Evolutionary conservation across 768 basidiomycete species (phyloP), one percentile per base, ranked within the genome.

Genomic region (Boletales sp.): DNA sequence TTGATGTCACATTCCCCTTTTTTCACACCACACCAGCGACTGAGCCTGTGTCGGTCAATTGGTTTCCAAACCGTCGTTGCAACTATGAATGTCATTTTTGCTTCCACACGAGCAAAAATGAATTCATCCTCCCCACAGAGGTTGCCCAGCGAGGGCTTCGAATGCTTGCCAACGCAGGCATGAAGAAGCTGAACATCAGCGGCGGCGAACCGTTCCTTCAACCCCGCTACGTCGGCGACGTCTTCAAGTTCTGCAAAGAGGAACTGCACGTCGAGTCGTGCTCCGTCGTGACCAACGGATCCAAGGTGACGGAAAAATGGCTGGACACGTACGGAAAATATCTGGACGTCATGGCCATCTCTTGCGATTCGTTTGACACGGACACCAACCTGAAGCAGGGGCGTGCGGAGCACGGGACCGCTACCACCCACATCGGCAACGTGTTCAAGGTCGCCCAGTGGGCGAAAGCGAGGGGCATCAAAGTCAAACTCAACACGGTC

Each of bases 271-370:
- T 74, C 31, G 71, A 72, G 36, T 68, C 71, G 7, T 71, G 66
- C 31, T 62, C 67, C 7, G 62, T 70, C 19, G 67, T 70, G 31
- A 67, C 47, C 57, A 70, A 70, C 40, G 71, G 70, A 0, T 73
- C 71, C 11, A 74, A 71, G 57, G 74, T 74, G 21, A 73, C 72
- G 0, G 68, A 73, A 41, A 68, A 61, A 48, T 74, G 73, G 73
- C 33, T 74, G 17, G 69, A 71, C 37, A 60, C 57, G 5, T 74
- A 72, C 30, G 71, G 74, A 1, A 39, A 61, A 54, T 74, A 70
- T 48, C 51, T 74, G 25, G 72, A 74, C 30, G 60, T 74, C 30
- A 74, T 74, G 64, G 72, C 72, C 0, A 70, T 74, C 3, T 73
- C 73, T 1, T 74, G 73, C 36, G 73, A 74, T 36, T 66, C 66